These are phyloP conservation scores for Aspergillus sp. DNA, from an alignment of 2,329 filamentous ascomycete species.

Conservation along the genomic window DNA sequence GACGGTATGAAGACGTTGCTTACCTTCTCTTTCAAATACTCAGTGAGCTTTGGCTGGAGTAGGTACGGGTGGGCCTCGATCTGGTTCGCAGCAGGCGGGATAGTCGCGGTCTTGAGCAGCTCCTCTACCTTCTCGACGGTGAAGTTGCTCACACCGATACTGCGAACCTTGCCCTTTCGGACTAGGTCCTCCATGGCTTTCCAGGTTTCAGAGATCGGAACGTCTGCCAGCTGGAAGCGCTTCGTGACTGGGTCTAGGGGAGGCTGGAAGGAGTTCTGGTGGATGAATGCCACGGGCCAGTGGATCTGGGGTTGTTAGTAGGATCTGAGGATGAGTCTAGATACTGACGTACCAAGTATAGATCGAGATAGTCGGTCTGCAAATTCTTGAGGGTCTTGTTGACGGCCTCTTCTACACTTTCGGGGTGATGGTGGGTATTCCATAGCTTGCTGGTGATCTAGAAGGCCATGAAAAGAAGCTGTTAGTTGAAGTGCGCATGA, in stretches of 20 bases:
- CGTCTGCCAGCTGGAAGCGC: slow-evolving; percentile 30
- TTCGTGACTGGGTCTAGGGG: slow-evolving; percentile 27
- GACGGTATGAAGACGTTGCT: slow-evolving; percentile 22
- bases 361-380: slow-evolving; percentile 55
- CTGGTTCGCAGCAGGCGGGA: slow-evolving; percentile 64
- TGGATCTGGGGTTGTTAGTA: slow-evolving; percentile 32
- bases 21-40: slow-evolving; percentile 55
- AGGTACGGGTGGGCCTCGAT: slow-evolving; percentile 69
- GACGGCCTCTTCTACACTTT: slow-evolving; percentile 53
- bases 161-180: slow-evolving; percentile 36
- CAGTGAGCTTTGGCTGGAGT: slow-evolving; percentile 58
- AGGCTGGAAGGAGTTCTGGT: slow-evolving; percentile 31
- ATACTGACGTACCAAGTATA: slow-evolving; percentile 50
- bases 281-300: slow-evolving; percentile 36
- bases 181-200: slow-evolving; percentile 39
- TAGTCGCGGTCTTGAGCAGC: slow-evolving; percentile 44
- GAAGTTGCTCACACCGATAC: slow-evolving; percentile 42
- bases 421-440: slow-evolving; percentile 56
- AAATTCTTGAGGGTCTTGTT: slow-evolving; percentile 54
- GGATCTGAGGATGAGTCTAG: slow-evolving; percentile 14
- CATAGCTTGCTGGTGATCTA: slow-evolving; percentile 61
- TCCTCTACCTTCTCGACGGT: slow-evolving; percentile 40
- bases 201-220: slow-evolving; percentile 39
- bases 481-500: neutral
- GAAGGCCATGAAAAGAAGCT: neutral